Evolutionary conservation across 192 early-diverging fungal genomes (phyloP).

Genomic region (Dimargaris xerosporica): DNA sequence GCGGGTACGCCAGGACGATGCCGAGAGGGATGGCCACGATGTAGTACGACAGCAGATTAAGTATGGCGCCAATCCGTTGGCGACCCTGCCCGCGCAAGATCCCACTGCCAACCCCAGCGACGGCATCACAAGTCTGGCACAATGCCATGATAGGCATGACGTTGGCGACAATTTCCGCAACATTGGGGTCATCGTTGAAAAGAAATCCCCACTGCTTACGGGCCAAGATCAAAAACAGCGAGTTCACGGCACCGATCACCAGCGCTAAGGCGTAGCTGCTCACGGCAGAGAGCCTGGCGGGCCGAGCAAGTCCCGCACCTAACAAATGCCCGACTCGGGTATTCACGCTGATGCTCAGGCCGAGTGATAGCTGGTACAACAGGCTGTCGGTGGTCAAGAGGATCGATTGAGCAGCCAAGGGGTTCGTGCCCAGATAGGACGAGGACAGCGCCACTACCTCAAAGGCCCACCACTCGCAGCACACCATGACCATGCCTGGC

Average conservation of each 20-base stretch:
- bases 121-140: constrained; percentile 48
- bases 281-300: constrained; percentile 21
- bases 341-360: constrained; percentile 35
- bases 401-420: constrained; percentile 41
- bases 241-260: constrained; percentile 14
- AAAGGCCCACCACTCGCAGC: constrained; percentile 46
- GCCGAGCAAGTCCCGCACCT: constrained; percentile 23
- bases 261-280: constrained; percentile 18
- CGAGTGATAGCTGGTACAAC: constrained; percentile 35
- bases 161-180: constrained; percentile 49
- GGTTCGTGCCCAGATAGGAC: constrained; percentile 38
- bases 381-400: constrained; percentile 34
- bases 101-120: constrained; percentile 42
- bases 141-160: constrained; percentile 67
- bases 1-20: constrained; percentile 31
- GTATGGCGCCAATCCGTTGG: constrained; percentile 33
- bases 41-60: constrained; percentile 39
- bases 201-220: constrained; percentile 31
- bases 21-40: constrained; percentile 38
- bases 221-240: constrained; percentile 16
- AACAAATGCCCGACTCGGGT: constrained; percentile 38
- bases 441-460: constrained; percentile 29
- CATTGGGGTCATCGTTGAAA: constrained; percentile 49
- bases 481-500: constrained; percentile 64
- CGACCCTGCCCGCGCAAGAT: constrained; percentile 36